Evolutionary conservation across 2,329 filamentous ascomycete species (phyloP).

Genomic region (Botrytis porri): DNA sequence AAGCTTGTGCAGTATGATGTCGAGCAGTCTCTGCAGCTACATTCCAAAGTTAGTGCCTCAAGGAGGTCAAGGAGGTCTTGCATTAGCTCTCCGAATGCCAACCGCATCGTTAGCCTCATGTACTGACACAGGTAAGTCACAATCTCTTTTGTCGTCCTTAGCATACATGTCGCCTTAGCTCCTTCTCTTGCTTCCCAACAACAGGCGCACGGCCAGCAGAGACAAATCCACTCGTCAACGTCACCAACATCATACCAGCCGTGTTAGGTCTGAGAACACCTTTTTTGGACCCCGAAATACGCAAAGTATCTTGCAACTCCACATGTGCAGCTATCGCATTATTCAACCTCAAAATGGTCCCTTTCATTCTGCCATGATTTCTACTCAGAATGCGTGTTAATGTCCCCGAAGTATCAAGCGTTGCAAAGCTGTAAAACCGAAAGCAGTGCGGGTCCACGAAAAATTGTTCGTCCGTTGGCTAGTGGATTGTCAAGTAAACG

Average conservation of each 20-base stretch:
- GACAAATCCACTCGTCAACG: slow-evolving; percentile 20
- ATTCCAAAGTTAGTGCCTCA: neutral
- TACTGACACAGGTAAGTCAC: neutral
- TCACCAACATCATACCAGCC: neutral
- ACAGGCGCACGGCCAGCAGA: slow-evolving; percentile 27
- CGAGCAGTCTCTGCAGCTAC: neutral
- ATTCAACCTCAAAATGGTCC: slow-evolving; percentile 38
- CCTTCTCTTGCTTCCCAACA: slow-evolving; percentile 26
- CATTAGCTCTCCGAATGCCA: slow-evolving; percentile 9
- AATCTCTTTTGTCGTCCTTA: neutral
- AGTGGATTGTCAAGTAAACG: slow-evolving; percentile 17
- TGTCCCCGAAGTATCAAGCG: slow-evolving; percentile 46
- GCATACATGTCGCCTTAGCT: neutral
- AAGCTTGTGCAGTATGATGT: neutral
- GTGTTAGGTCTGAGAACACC: neutral
- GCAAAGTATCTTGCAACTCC: slow-evolving; percentile 48
- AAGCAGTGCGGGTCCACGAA: slow-evolving; percentile 50
- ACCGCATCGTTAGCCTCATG: neutral
- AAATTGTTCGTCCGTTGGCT: slow-evolving; percentile 51
- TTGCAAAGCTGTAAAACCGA: slow-evolving; percentile 51
- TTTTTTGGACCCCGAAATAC: slow-evolving; percentile 38
- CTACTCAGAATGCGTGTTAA: slow-evolving; percentile 27
- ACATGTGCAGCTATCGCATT: slow-evolving; percentile 35
- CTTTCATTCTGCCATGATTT: slow-evolving; percentile 36
- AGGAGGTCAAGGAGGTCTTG: neutral